Conservation (phyloP, 192 early-diverging fungal genomes). For the Coemansia sp. region DNA sequence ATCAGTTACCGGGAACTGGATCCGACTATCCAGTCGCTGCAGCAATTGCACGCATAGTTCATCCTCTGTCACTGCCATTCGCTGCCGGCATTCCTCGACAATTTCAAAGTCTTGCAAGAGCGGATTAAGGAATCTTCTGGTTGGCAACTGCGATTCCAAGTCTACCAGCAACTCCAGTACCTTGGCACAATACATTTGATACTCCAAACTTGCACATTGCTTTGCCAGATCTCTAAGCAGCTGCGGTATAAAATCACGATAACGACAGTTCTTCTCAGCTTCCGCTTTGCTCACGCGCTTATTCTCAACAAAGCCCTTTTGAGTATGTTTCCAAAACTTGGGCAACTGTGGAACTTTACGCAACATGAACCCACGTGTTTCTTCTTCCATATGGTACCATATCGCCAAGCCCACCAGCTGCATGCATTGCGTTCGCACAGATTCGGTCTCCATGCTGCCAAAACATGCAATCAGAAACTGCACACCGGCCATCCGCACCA, state of each 20-base stretch:
- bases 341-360: conserved; percentile 57
- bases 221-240: conserved; percentile 54
- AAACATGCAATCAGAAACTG: conserved; percentile 83
- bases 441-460: conserved; percentile 72
- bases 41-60: no score
- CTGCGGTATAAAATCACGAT: conserved; percentile 64
- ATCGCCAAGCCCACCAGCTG: conserved; percentile 67
- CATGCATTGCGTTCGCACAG: conserved; percentile 77
- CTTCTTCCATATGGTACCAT: conserved; percentile 68
- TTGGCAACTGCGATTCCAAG: conserved; percentile 84
- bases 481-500: conserved; percentile 55
- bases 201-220: neutral
- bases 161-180: conserved; percentile 86
- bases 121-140: conserved; percentile 81
- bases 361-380: conserved; percentile 62
- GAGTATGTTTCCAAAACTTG: conserved; percentile 65
- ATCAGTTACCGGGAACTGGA: conserved; percentile 75
- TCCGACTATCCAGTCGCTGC: no score
- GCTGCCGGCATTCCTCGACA: conserved; percentile 18
- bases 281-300: conserved; percentile 37
- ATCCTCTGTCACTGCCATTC: no score
- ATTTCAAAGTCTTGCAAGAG: conserved; percentile 81
- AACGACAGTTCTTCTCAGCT: conserved; percentile 56
- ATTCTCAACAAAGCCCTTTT: conserved; percentile 46
- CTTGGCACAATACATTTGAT: conserved; percentile 59